These are phyloP conservation scores for Macadamia integrifolia DNA, from an alignment of 164 flowering plant genomes.

Conservation along the genomic window DNA sequence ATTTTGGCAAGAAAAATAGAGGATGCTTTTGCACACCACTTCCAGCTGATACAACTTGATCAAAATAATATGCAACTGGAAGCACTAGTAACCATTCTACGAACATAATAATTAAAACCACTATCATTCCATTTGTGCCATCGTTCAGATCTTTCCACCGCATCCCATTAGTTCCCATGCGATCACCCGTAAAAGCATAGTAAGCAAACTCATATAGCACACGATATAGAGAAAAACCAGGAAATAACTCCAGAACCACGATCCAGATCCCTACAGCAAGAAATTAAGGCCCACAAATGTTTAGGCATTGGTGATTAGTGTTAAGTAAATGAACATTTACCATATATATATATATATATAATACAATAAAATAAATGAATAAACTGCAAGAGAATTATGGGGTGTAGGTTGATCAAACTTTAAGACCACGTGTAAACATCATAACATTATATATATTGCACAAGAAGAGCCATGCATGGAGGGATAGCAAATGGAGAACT, in stretches of 20 bases:
- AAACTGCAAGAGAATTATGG: too few relatives aligned
- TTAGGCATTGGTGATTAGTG: background rate
- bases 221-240: slow-evolving; percentile 82
- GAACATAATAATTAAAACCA: slow-evolving; percentile 59
- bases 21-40: slow-evolving; percentile 49
- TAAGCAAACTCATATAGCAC: slow-evolving; percentile 81
- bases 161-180: slow-evolving; percentile 74
- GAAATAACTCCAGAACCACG: slow-evolving; percentile 70
- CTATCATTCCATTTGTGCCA: slow-evolving; percentile 68
- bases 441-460: too few relatives aligned
- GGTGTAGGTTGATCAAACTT: too few relatives aligned
- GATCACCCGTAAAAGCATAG: slow-evolving; percentile 47
- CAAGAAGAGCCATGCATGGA: too few relatives aligned
- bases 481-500: too few relatives aligned
- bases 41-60: slow-evolving; percentile 66
- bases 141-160: slow-evolving; percentile 66
- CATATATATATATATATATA: too few relatives aligned
- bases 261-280: slow-evolving; percentile 63
- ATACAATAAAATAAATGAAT: background rate
- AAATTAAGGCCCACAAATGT: slow-evolving; percentile 1
- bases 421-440: too few relatives aligned
- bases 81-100: slow-evolving; percentile 53
- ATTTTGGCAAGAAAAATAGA: slow-evolving; percentile 50
- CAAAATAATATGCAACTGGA: slow-evolving; percentile 58
- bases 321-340: background rate